Base-by-base conservation (phyloP, 495 filamentous ascomycete genomes). In the Penicillium soppii region DNA sequence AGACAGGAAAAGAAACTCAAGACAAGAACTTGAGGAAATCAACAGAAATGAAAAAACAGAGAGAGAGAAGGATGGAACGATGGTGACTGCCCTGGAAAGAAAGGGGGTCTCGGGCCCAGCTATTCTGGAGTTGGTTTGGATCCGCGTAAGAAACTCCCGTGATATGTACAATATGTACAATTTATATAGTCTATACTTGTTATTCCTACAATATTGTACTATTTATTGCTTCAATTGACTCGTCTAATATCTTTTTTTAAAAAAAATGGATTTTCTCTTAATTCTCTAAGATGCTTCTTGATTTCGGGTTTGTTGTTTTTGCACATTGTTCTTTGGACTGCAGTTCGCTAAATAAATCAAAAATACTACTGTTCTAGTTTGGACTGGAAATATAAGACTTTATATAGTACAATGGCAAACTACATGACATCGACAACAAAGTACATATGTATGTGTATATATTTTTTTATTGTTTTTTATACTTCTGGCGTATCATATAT, bases 41-140 rank as follows among this genome's bases (percentile, higher is more conserved):
- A 37, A 48, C 40, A 42, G 54, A 57, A 52, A 44, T 52, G 50
- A 47, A 60, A 47, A 30, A 47, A 54, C 40, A 16, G 21, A 53
- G 56, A 51, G 43, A 56, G 49, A 54, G 52, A 57, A 53, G 47
- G 52, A 39, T 35, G 20, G 46, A 36, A 40, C n/a, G n/a, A n/a
- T 29, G 32, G 33, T 44, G 36, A 52, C 53, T 55, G 46, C 50
- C 52, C 57, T 65, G 61, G 65, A 65, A 72, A 70, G 66, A 57
- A 61, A 63, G 58, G 59, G 57, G 60, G 53, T 53, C 8, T 9
- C 39, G 50, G 58, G 42, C 43, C 38, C 40, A 46, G 41, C 57
- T 53, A 60, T 55, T 59, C 56, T 54, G 46, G 50, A 48, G 57
- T 56, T 52, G 57, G 53, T 57, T 57, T 65, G 61, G 59, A 62